A percentile compares a stretch with the other conserved stretches of the same genome.
Conservation (phyloP, 345 rosid species). For the Arabidopsis thaliana region TAIR10.1 NC_003075.7:13253501-13254000, state of each 20-base stretch:
- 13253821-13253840: conserved; percentile 5
- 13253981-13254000: too few relatives aligned
- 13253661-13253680: conserved; percentile 45
- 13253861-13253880: conserved; percentile 46
- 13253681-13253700: conserved; percentile 45
- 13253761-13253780: conserved; percentile 67
- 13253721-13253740: conserved; percentile 53
- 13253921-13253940: conserved; percentile 95
- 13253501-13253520: not conserved
- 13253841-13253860: conserved; percentile 8
- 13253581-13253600: conserved; percentile 38
- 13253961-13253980: not conserved
- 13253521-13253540: not conserved
- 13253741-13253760: conserved; percentile 79
- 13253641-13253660: conserved; percentile 36
- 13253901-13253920: conserved; percentile 97
- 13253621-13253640: conserved; percentile 38
- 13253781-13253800: conserved; percentile 40
- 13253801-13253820: conserved; percentile 19
- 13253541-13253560: not conserved
- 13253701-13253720: conserved; percentile 37
- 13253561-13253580: conserved; percentile 43
- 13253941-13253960: conserved; percentile 87
- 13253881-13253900: conserved; percentile 63
- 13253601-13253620: conserved; percentile 41